Evolutionary conservation across 2,329 filamentous ascomycete genomes (phyloP), one percentile per base, ranked within the genome.

Genomic region (Pestalotiopsis sp.): DNA sequence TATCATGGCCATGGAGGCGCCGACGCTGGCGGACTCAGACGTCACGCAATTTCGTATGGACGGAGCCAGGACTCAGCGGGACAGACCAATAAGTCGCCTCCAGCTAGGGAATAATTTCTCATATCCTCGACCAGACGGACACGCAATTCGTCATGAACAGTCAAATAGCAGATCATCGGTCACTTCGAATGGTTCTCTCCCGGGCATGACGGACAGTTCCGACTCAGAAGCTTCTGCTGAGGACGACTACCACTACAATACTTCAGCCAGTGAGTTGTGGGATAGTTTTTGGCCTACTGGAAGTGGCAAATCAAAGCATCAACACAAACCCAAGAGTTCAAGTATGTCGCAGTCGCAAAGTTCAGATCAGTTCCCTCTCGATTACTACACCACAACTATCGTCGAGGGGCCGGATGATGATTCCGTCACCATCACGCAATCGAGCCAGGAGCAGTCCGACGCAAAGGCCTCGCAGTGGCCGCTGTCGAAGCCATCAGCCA

Each of bases 161-260:
- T 72, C 68, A 65, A 73, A 75, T 58, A 78, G 74, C 66, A 80
- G 81, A 72, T 82, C 78, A 66, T 87, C 85, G 3, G 72, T 85
- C 41, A 82, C 79, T 39, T 87, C 85, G 0, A 80, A 83, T 58
- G 79, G 76, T 31, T 86, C 85, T 3, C 72, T 83, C 4, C 86
- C 85, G 0, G 82, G 83, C 36, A 80, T 87, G 74, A 81, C 86
- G 17, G 85, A 88, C 70, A 83, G 87, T 72, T 82, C 81, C 6
- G 85, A 86, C 72, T 87, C 85, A 4, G 86, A 88, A 65, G 75
- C 78, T 20, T 88, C 86, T 5, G 72, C 79, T 39, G 86, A 88
- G 23, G 86, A 87, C 57, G 85, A 87, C 71, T 82, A 82, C 68
- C 82, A 85, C 69, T 84, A 86, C 70, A 82, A 84, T 67, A 74